Percentiles rank a stretch among this genome's conserved stretches.
Conservation (phyloP, 345 rosid genomes). For the Moricandia moricandioides region DNA sequence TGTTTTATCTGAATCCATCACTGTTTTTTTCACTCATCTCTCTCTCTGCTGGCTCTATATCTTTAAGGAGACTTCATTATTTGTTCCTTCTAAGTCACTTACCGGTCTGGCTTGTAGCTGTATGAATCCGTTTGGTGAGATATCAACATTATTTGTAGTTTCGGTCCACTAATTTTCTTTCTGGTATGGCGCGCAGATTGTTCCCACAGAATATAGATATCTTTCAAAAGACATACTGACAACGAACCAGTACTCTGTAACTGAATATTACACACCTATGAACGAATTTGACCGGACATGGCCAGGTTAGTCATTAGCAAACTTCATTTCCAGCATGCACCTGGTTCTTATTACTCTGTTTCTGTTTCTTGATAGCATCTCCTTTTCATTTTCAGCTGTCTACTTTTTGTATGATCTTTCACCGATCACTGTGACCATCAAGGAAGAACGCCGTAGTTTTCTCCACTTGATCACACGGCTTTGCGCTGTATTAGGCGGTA, state of each 20-base stretch:
- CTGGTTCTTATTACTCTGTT: background rate
- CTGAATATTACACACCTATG: constrained; percentile 87
- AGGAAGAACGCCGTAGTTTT: constrained; percentile 87
- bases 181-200: constrained; percentile 65
- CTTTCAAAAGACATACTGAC: constrained; percentile 79
- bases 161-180: background rate
- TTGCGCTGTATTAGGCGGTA: constrained; percentile 98
- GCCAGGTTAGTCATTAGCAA: constrained; percentile 74
- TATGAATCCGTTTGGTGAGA: background rate
- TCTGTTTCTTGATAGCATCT: constrained; percentile 4
- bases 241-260: constrained; percentile 91
- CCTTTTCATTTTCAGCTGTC: constrained; percentile 54
- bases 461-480: constrained; percentile 94
- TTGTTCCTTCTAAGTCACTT: background rate
- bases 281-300: constrained; percentile 65
- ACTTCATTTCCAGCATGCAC: background rate
- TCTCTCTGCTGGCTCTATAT: background rate
- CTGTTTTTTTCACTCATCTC: background rate
- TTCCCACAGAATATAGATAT: constrained; percentile 93
- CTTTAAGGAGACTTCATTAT: background rate
- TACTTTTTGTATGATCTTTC: constrained; percentile 96
- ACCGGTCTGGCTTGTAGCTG: background rate
- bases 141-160: background rate
- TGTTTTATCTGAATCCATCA: constrained; percentile 25
- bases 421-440: constrained; percentile 94